These are phyloP conservation scores for Tylopilus felleus DNA, from an alignment of 768 basidiomycete species.

Conservation along the genomic window DNA sequence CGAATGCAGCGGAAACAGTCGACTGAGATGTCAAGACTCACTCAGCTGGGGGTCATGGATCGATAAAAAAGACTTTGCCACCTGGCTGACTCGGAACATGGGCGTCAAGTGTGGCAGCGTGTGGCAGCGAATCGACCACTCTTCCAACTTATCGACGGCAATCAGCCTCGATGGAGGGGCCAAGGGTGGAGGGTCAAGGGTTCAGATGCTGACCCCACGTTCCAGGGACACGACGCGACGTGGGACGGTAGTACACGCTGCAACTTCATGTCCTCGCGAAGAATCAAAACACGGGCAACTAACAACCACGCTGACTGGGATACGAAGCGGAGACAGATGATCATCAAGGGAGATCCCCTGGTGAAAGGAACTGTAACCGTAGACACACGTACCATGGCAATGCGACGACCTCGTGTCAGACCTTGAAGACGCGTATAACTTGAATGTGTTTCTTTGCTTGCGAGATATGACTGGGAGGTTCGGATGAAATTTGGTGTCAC, in stretches of 20 bases:
- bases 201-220: conserved; percentile 12
- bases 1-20: conserved; percentile 9
- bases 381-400: neutral
- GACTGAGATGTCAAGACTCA: conserved; percentile 3
- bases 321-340: neutral
- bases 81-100: neutral
- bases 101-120: conserved; percentile 17
- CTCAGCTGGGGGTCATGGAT: neutral
- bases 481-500: too few relatives aligned
- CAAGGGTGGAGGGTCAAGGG: conserved; percentile 19
- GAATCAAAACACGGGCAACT: neutral
- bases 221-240: conserved; percentile 10
- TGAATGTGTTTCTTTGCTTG: neutral
- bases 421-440: neutral
- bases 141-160: neutral
- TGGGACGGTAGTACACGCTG: conserved; percentile 9
- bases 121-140: conserved; percentile 28
- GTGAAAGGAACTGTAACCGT: neutral
- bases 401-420: conserved; percentile 5
- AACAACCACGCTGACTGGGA: neutral
- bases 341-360: neutral
- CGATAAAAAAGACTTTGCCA: neutral
- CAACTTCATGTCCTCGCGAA: conserved; percentile 2
- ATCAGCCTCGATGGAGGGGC: neutral
- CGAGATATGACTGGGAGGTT: neutral